These are phyloP conservation scores for Pelargonium australe DNA, from an alignment of 441 rosid species.

Conservation along the genomic window DNA sequence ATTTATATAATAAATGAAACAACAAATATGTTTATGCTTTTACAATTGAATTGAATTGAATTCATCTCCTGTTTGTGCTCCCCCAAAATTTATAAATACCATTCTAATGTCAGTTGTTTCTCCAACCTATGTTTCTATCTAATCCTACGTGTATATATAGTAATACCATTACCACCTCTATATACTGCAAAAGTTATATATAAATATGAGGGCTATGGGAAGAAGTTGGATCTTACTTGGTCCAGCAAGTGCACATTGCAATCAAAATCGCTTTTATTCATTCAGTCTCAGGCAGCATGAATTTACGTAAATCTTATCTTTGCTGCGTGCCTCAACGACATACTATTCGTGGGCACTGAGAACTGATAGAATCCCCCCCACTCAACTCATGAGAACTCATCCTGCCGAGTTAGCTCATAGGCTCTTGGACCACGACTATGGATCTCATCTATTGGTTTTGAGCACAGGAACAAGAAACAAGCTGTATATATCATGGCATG, in stretches of 20 bases:
- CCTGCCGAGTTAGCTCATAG: conserved; percentile 61
- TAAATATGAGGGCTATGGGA: too few species aligned
- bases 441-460: conserved; percentile 49
- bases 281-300: neutral
- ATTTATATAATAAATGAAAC: neutral
- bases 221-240: too few species aligned
- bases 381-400: conserved; percentile 48
- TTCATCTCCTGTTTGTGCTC: conserved; percentile 1
- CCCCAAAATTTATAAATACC: neutral
- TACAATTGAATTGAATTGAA: neutral
- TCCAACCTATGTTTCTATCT: neutral
- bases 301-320: neutral
- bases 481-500: conserved; percentile 73
- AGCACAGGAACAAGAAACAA: conserved; percentile 92
- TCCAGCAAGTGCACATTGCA: too few species aligned
- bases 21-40: neutral
- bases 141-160: too few species aligned
- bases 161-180: too few species aligned
- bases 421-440: conserved; percentile 27
- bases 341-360: neutral
- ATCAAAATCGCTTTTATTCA: neutral
- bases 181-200: too few species aligned
- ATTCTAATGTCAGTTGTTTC: neutral
- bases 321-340: neutral
- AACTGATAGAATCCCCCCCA: conserved; percentile 16